phyloP scores from a whole-genome alignment of 371 early-diverging fungal species.

The Mortierella sp. region DNA sequence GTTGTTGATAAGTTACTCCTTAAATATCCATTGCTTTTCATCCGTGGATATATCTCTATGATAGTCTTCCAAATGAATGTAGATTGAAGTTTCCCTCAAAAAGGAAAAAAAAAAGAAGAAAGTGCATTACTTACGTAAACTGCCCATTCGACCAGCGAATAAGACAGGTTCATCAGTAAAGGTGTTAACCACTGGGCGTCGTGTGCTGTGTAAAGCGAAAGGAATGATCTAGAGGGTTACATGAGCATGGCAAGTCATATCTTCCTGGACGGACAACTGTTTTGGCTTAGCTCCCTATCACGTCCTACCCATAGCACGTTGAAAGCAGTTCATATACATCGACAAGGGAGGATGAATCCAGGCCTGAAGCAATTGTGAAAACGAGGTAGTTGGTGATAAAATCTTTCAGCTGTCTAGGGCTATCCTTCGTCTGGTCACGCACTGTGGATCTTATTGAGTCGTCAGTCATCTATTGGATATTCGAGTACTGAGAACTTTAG shows the following conservation, averaged over 20 bases:
- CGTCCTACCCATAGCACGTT: conserved; percentile 35
- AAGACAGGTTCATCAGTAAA: conserved; percentile 36
- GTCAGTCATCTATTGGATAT: conserved; percentile 30
- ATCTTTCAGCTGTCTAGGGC: conserved; percentile 19
- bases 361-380: conserved; percentile 33
- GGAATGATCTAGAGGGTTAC: conserved; percentile 26
- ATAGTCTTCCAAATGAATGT: not conserved
- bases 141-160: conserved; percentile 45
- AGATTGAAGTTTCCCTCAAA: too few species aligned
- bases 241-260: not conserved
- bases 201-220: conserved; percentile 18
- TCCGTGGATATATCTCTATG: not conserved
- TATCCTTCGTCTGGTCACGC: conserved; percentile 14
- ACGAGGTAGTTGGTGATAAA: conserved; percentile 34
- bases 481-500: not conserved
- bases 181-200: conserved; percentile 43
- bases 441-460: conserved; percentile 30
- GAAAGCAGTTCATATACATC: conserved; percentile 41
- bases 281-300: not conserved
- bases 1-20: not conserved
- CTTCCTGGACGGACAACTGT: not conserved
- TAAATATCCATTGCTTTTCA: too few species aligned
- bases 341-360: conserved; percentile 18
- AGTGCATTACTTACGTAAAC: conserved; percentile 12
- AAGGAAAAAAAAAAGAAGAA: not conserved